Conservation (phyloP, 495 filamentous ascomycete species). For the Lasiosphaeria hispida region DNA sequence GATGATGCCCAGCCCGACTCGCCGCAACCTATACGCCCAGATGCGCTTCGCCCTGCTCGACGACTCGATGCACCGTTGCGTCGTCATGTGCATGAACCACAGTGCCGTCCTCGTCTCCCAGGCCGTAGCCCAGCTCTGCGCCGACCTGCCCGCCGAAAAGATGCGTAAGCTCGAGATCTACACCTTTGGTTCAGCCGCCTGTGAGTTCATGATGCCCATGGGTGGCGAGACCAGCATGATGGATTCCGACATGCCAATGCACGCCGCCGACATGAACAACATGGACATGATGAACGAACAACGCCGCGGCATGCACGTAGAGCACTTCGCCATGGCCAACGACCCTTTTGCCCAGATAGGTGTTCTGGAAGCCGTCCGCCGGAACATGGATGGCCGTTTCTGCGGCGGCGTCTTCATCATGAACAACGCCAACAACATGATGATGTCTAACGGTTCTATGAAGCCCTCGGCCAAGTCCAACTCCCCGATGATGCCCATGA, state of each 20-base stretch:
- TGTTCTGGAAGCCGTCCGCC: slow-evolving; percentile 33
- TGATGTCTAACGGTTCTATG: neutral
- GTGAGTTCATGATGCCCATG: slow-evolving; percentile 38
- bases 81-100: slow-evolving; percentile 38
- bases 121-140: slow-evolving; percentile 35
- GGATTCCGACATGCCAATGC: slow-evolving; percentile 4
- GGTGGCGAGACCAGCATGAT: slow-evolving; percentile 17
- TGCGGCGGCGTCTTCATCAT: slow-evolving; percentile 39
- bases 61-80: slow-evolving; percentile 32
- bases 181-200: slow-evolving; percentile 42
- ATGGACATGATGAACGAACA: neutral
- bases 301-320: slow-evolving; percentile 26
- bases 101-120: slow-evolving; percentile 34
- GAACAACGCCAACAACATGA: slow-evolving; percentile 12
- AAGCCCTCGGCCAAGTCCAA: neutral
- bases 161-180: slow-evolving; percentile 43
- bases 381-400: slow-evolving; percentile 32
- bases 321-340: slow-evolving; percentile 37
- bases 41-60: slow-evolving; percentile 35
- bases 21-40: slow-evolving; percentile 31
- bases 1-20: slow-evolving; percentile 22
- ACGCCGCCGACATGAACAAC: slow-evolving; percentile 1
- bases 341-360: slow-evolving; percentile 39
- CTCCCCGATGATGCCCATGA: neutral
- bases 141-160: slow-evolving; percentile 35